These are phyloP conservation scores for Candida smagusa DNA, from an alignment of 1,139 yeast species.

Conservation along the genomic window DNA sequence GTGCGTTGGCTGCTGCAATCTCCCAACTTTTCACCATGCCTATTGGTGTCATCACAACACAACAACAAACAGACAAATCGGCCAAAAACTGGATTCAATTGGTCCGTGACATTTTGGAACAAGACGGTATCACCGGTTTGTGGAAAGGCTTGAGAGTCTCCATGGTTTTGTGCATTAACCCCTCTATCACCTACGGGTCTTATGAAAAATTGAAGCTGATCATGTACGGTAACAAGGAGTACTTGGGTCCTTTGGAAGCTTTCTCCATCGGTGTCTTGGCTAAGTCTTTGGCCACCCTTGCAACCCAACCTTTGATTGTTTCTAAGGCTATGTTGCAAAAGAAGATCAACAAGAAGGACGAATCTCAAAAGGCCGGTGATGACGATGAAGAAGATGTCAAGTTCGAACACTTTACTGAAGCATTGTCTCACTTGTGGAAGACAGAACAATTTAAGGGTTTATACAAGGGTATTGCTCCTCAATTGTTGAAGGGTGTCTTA, in stretches of 20 bases:
- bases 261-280: slow-evolving; percentile 76
- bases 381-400: slow-evolving; percentile 34
- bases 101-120: slow-evolving; percentile 54
- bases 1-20: slow-evolving; percentile 81
- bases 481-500: slow-evolving; percentile 74
- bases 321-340: slow-evolving; percentile 81
- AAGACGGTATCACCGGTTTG: slow-evolving; percentile 69
- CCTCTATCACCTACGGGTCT: slow-evolving; percentile 84
- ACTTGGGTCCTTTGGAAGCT: slow-evolving; percentile 63
- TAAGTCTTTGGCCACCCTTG: slow-evolving; percentile 74
- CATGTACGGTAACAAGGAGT: slow-evolving; percentile 44
- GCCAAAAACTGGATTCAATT: slow-evolving; percentile 44
- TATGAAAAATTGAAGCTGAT: slow-evolving; percentile 66
- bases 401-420: slow-evolving; percentile 52
- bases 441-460: slow-evolving; percentile 52
- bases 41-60: slow-evolving; percentile 76
- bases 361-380: slow-evolving; percentile 14
- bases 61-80: slow-evolving; percentile 65
- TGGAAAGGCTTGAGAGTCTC: slow-evolving; percentile 88
- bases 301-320: slow-evolving; percentile 82
- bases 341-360: slow-evolving; percentile 24
- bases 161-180: slow-evolving; percentile 74
- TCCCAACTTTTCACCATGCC: slow-evolving; percentile 85
- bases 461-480: slow-evolving; percentile 83
- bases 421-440: slow-evolving; percentile 45